phyloP scores from a whole-genome alignment of 73 alveolate species.

The Tetrahymena elliotti region DNA sequence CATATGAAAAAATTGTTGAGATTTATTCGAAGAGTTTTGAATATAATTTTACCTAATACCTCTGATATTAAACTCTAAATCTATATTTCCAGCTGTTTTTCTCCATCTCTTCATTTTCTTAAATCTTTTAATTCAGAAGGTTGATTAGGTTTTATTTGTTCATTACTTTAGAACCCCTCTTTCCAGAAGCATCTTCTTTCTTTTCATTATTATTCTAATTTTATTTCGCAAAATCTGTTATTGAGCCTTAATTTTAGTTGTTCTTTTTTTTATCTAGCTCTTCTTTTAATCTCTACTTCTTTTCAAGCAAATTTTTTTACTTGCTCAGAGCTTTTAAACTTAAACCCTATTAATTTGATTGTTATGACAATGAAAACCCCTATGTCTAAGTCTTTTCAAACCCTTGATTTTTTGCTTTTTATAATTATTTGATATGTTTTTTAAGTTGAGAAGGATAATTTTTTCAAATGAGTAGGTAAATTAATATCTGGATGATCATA shows the following conservation, averaged over 20 bases:
- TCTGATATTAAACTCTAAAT: neutral
- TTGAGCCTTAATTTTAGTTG: too few relatives aligned
- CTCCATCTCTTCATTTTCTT: neutral
- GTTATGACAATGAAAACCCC: neutral
- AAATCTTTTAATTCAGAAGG: neutral
- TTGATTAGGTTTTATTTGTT: neutral
- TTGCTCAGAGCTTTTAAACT: neutral
- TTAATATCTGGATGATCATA: too few relatives aligned
- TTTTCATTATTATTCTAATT: neutral
- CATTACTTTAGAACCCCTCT: neutral
- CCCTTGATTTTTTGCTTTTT: neutral
- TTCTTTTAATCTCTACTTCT: neutral
- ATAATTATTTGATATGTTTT: neutral
- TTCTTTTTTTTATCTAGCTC: neutral
- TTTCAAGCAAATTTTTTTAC: neutral
- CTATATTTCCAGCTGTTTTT: neutral
- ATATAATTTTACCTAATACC: neutral
- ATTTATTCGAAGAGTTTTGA: too few relatives aligned
- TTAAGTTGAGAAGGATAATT: too few relatives aligned
- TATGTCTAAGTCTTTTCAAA: neutral
- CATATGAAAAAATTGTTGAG: neutral
- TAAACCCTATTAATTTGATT: neutral
- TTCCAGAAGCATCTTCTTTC: neutral
- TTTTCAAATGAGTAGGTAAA: too few relatives aligned
- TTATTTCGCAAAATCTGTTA: neutral